phyloP scores from a whole-genome alignment of 176 grass and related monocot genomes.

The Phragmites australis region DNA sequence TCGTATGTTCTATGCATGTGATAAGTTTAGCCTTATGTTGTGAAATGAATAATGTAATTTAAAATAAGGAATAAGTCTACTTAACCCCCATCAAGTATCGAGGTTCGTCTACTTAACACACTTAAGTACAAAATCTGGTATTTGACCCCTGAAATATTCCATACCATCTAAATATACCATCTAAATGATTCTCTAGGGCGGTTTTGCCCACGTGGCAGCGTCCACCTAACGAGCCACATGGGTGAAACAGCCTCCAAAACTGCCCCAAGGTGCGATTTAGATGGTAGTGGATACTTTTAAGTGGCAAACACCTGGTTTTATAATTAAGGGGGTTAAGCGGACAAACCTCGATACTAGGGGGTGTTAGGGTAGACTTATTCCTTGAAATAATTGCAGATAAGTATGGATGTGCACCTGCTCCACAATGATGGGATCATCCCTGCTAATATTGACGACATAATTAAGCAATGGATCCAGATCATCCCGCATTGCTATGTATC shows the following conservation, averaged over 20 bases:
- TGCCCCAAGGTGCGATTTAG: background rate
- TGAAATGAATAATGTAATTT: background rate
- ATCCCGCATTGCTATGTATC: conserved; percentile 27
- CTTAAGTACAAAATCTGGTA: background rate
- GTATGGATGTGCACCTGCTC: background rate
- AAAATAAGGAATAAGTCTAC: background rate
- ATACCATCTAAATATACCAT: background rate
- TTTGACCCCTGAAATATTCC: background rate
- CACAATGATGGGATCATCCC: conserved; percentile 3
- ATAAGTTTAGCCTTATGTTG: background rate
- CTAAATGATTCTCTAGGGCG: background rate
- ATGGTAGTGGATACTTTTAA: background rate
- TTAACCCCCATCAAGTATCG: background rate
- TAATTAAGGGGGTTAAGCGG: background rate
- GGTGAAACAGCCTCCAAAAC: background rate
- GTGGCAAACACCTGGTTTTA: conserved; percentile 6
- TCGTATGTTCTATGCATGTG: background rate
- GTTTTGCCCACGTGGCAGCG: background rate
- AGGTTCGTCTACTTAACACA: background rate
- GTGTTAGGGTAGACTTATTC: background rate
- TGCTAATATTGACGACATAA: conserved; percentile 26
- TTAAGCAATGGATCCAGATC: conserved; percentile 2
- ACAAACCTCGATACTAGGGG: background rate
- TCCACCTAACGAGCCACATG: background rate
- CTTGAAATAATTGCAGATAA: background rate